Conservation (phyloP, 2,329 filamentous ascomycete species). For the Teratosphaeria zuluensis region DNA sequence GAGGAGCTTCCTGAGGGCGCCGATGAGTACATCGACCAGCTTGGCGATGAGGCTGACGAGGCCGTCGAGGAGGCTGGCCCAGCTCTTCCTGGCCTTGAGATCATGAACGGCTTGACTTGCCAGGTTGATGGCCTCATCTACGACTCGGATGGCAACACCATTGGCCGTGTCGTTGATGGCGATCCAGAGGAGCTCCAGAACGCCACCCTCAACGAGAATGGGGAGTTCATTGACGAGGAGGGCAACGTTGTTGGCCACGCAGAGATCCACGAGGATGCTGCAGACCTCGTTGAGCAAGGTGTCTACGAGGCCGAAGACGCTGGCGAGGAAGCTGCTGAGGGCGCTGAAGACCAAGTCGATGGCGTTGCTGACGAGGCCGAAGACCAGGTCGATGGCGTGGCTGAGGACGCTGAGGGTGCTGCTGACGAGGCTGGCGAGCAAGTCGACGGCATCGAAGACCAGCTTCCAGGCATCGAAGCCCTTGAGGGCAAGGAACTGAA, state of each 20-base stretch:
- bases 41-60: constrained; percentile 14
- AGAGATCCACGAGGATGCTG: constrained; percentile 38
- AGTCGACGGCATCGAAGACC: constrained; percentile 34
- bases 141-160: constrained; percentile 42
- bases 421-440: constrained; percentile 22
- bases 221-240: constrained; percentile 46
- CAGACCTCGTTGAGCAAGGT: constrained; percentile 36
- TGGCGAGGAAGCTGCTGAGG: constrained; percentile 17
- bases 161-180: constrained; percentile 39
- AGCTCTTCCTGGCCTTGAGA: constrained; percentile 33
- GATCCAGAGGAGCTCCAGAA: constrained; percentile 40
- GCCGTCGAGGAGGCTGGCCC: constrained; percentile 19
- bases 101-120: constrained; percentile 39
- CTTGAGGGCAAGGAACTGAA: constrained; percentile 43
- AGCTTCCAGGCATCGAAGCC: constrained; percentile 43
- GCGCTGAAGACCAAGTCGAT: constrained; percentile 11
- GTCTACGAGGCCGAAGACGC: constrained; percentile 29
- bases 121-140: constrained; percentile 39
- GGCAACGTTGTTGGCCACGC: constrained; percentile 46
- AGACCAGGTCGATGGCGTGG: constrained; percentile 18
- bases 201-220: constrained; percentile 42
- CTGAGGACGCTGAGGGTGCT: constrained; percentile 21
- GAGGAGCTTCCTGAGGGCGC: constrained; percentile 27
- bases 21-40: constrained; percentile 23
- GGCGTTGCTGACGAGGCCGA: constrained; percentile 13